A percentile compares a stretch with the other conserved stretches of the same genome.
Evolutionary conservation across 495 filamentous ascomycete genomes (phyloP).

Genomic region (Neurospora sp.): DNA sequence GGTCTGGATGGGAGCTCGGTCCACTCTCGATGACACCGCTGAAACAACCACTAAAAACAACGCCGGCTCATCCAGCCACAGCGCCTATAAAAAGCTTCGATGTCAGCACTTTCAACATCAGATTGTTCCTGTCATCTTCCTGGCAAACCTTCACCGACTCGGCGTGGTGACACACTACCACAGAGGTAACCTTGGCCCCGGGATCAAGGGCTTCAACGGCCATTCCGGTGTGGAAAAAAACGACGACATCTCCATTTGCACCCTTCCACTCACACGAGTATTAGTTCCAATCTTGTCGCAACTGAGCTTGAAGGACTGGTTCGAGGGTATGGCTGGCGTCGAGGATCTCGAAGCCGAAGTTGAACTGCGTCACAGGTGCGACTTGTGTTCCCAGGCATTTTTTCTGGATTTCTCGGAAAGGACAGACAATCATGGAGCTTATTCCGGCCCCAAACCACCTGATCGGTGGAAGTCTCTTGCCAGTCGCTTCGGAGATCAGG

Average conservation of each 20-base stretch:
- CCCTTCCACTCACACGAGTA: neutral
- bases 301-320: neutral
- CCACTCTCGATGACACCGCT: neutral
- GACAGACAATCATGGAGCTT: neutral
- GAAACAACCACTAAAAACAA: neutral
- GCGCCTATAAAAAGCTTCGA: neutral
- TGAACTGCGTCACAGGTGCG: neutral
- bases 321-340: neutral
- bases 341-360: neutral
- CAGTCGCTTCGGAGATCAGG: neutral
- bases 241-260: neutral
- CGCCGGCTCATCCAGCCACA: neutral
- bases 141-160: neutral
- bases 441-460: neutral
- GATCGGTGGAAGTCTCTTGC: neutral
- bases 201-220: neutral
- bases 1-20: neutral
- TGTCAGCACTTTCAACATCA: neutral
- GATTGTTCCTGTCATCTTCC: neutral
- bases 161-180: neutral
- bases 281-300: neutral
- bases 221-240: neutral
- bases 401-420: neutral
- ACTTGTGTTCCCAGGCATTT: neutral
- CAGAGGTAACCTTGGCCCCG: neutral